Evolutionary conservation across 805 yeast genomes (phyloP).

Genomic region (Cyberlindnera japonica): DNA sequence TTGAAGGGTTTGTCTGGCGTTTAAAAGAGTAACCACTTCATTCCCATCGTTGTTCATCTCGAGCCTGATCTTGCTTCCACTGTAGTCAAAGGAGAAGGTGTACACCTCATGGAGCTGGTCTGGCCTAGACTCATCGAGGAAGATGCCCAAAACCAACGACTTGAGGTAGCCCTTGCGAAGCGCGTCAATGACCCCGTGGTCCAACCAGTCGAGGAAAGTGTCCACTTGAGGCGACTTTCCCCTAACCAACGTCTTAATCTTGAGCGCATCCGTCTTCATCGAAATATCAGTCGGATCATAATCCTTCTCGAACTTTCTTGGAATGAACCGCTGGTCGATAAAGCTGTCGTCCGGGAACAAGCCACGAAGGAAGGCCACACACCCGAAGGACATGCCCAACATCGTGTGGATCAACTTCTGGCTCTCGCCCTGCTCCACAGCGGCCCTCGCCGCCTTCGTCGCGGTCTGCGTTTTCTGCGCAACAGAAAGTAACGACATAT

Average conservation of each 20-base stretch:
- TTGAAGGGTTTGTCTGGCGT: constrained; percentile 43
- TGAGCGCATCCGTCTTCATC: constrained; percentile 35
- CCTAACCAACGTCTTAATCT: constrained; percentile 44
- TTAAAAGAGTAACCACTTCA: constrained; percentile 23
- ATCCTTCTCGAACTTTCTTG: constrained; percentile 31
- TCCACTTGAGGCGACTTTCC: constrained; percentile 49
- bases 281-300: constrained; percentile 26
- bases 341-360: constrained; percentile 54
- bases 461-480: constrained; percentile 3
- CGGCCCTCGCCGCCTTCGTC: constrained; percentile 3
- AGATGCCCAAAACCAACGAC: constrained; percentile 44
- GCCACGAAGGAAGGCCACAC: constrained; percentile 54
- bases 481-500: constrained; percentile 2
- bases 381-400: constrained; percentile 51
- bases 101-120: constrained; percentile 46
- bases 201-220: constrained; percentile 49
- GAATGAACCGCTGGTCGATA: constrained; percentile 44
- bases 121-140: constrained; percentile 41
- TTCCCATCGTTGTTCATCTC: constrained; percentile 19
- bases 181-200: constrained; percentile 45
- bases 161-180: constrained; percentile 39
- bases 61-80: constrained; percentile 27
- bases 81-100: constrained; percentile 44
- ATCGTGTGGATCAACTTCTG: constrained; percentile 46
- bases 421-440: constrained; percentile 36